Percentiles rank a stretch among this genome's conserved stretches.
Conservation (phyloP, 352 stramenopile species). For the Pythium chondricola region DNA sequence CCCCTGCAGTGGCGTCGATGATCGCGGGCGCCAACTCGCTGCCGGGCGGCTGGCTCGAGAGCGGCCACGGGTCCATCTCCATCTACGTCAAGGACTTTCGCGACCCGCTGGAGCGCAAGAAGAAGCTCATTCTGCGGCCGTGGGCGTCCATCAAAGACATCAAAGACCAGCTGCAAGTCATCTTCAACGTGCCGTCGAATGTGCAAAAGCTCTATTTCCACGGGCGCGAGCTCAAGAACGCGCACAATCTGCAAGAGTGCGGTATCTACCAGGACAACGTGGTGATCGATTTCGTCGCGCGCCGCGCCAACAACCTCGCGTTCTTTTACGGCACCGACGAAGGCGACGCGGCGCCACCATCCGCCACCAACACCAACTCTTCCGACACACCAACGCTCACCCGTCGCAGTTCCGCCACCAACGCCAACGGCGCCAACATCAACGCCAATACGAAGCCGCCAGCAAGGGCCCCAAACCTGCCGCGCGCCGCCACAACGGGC, state of each 20-base stretch:
- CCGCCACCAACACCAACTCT: neutral
- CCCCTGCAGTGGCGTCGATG: neutral
- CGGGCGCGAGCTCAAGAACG: conserved; percentile 76
- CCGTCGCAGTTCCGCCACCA: too few relatives aligned
- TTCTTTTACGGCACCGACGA: conserved; percentile 29
- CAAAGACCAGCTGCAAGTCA: conserved; percentile 79
- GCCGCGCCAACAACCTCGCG: conserved; percentile 48
- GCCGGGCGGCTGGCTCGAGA: conserved; percentile 70
- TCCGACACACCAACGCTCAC: neutral
- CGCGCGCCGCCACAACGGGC: too few relatives aligned
- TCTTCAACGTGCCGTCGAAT: conserved; percentile 74
- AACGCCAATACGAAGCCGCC: conserved; percentile 43
- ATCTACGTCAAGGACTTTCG: conserved; percentile 78
- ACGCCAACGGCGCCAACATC: conserved; percentile 12
- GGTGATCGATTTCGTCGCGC: conserved; percentile 70
- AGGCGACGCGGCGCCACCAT: neutral
- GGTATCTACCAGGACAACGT: conserved; percentile 81
- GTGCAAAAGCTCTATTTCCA: conserved; percentile 82
- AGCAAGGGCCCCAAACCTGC: too few relatives aligned
- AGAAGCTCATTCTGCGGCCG: conserved; percentile 73
- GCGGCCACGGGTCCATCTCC: conserved; percentile 56
- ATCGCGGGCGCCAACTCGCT: conserved; percentile 63
- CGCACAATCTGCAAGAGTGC: conserved; percentile 75
- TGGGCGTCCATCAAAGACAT: conserved; percentile 83
- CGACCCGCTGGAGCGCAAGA: conserved; percentile 72